These are phyloP conservation scores for Tinospora cordifolia DNA, from an alignment of 164 flowering plant species.

Conservation along the genomic window DNA sequence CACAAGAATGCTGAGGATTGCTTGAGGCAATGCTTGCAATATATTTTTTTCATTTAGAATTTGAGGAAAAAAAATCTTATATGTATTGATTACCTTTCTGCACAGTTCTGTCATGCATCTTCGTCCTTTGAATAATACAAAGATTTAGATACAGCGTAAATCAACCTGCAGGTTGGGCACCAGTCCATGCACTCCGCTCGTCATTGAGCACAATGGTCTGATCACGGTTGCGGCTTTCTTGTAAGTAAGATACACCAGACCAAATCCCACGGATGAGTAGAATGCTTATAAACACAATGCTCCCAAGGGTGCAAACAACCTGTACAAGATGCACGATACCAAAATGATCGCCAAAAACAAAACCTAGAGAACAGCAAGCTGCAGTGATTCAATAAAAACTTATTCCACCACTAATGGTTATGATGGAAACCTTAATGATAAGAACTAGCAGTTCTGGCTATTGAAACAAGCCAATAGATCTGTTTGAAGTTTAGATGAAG, in stretches of 20 bases:
- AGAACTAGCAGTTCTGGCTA: background rate
- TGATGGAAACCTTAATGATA: background rate
- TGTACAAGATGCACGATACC: conserved; percentile 10
- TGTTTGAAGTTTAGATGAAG: background rate
- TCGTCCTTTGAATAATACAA: background rate
- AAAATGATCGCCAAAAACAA: background rate
- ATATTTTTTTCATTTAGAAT: background rate
- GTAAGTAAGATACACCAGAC: conserved; percentile 56
- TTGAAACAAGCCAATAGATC: background rate
- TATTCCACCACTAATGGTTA: background rate
- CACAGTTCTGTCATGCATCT: background rate
- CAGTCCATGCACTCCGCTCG: conserved; percentile 45
- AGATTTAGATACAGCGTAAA: background rate
- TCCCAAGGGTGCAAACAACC: conserved; percentile 85
- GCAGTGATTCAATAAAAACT: background rate
- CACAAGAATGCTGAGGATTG: no score
- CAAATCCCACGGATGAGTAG: conserved; percentile 68
- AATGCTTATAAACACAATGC: conserved; percentile 67
- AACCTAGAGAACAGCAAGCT: background rate
- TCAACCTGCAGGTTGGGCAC: conserved; percentile 50
- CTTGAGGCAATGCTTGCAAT: background rate
- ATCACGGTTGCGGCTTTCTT: conserved; percentile 38
- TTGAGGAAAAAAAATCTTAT: background rate
- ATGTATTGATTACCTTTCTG: background rate
- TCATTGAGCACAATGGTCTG: conserved; percentile 27